Conservation (phyloP, 441 rosid genomes). For the Erodium trifolium region DNA sequence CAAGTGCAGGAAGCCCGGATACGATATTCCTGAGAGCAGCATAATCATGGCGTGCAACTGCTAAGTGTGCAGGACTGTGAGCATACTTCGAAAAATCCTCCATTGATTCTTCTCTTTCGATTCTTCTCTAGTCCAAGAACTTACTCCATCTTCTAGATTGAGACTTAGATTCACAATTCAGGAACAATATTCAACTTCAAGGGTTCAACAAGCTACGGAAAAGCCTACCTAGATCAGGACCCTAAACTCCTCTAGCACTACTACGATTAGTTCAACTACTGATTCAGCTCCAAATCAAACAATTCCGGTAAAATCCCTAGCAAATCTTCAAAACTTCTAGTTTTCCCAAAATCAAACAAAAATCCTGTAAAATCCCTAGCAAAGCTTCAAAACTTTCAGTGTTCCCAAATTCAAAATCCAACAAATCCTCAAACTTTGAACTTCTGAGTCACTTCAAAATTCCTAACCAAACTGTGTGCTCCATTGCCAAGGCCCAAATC, state of each 20-base stretch:
- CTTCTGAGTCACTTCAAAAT: constrained; percentile 16
- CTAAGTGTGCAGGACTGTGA: constrained; percentile 88
- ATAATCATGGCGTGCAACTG: constrained; percentile 72
- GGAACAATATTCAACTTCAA: constrained; percentile 10
- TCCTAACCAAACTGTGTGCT: constrained; percentile 17
- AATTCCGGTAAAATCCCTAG: not conserved
- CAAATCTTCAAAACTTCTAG: not conserved
- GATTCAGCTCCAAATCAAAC: constrained; percentile 14
- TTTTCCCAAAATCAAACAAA: not conserved
- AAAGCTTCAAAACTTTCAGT: not conserved
- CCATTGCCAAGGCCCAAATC: constrained; percentile 29
- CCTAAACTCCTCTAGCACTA: not conserved
- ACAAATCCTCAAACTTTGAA: not conserved
- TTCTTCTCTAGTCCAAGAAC: constrained; percentile 18
- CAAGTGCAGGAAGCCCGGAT: constrained; percentile 52
- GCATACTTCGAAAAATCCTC: constrained; percentile 65
- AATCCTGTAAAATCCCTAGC: not conserved
- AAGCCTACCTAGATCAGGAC: constrained; percentile 7
- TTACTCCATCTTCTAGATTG: constrained; percentile 21
- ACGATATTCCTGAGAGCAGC: constrained; percentile 52
- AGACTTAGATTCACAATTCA: constrained; percentile 6
- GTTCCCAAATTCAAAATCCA: not conserved
- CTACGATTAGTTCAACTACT: constrained; percentile 6
- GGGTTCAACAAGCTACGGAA: constrained; percentile 12
- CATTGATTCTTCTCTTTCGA: constrained; percentile 30